These are phyloP conservation scores for Rubia yunnanensis DNA, from an alignment of 257 asterid genomes.

Conservation along the genomic window DNA sequence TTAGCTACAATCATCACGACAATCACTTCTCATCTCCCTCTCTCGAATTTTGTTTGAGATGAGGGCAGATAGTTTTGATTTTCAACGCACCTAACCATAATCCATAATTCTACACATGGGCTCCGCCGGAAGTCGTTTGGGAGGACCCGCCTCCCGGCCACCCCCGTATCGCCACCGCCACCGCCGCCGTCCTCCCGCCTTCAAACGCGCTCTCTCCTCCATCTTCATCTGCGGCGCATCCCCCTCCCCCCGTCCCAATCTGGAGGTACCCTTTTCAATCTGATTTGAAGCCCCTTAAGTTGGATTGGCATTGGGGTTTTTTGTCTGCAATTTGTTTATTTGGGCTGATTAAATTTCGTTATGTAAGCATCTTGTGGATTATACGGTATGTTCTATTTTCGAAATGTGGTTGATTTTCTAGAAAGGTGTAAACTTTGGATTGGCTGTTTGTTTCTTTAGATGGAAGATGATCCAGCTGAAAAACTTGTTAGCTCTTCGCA, in stretches of 20 bases:
- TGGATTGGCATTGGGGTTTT: not conserved
- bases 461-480: conserved; percentile 76
- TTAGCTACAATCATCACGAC: not conserved
- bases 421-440: conserved; percentile 14
- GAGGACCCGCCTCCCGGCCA: conserved; percentile 10
- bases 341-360: not conserved
- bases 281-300: not conserved
- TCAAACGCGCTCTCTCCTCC: conserved; percentile 22
- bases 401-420: conserved; percentile 2
- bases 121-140: conserved; percentile 22
- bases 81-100: not conserved
- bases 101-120: conserved; percentile 19
- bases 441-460: conserved; percentile 34
- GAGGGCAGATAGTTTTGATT: conserved; percentile 6
- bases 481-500: conserved; percentile 42
- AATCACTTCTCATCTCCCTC: not conserved
- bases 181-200: conserved; percentile 8
- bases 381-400: not conserved
- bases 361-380: not conserved
- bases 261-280: conserved; percentile 16
- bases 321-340: not conserved
- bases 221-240: conserved; percentile 28
- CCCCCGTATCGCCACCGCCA: conserved; percentile 1
- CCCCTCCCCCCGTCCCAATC: conserved; percentile 15
- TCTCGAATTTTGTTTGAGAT: not conserved